Evolutionary conservation across 1,284 basidiomycete genomes (phyloP), one percentile per base, ranked within the genome.

Genomic region (Leucocoprinus gongylophorus): DNA sequence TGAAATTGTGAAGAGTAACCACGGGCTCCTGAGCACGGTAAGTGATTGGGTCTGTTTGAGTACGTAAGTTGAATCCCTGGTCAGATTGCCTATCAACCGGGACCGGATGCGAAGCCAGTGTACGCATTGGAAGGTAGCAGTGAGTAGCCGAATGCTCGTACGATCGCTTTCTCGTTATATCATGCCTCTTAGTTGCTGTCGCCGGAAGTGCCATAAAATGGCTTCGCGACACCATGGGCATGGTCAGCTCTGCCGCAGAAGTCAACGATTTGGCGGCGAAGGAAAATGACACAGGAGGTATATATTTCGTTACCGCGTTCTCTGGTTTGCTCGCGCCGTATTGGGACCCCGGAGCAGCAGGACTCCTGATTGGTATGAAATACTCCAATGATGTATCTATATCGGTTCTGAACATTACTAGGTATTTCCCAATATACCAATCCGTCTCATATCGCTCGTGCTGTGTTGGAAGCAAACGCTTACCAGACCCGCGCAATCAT

Each of bases 301-400:
- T 97, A 33, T 97, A 93, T 74, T 99, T 99, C 63, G 95, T 99
- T 37, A 95, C 95, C 1, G 95, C 91, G 8, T 97, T 98, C 74
- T 88, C 87, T 50, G 95, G 94, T 55, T 76, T 97, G 32, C 80
- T 95, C 40, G 92, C 91, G 15, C 91, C 92, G 2, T 91, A 93
- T 68, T 95, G 93, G 93, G 93, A 95, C 65, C 81, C 91, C 42
- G 80, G 81, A 18, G 92, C 92, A 15, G 85, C 83, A 10, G 92
- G 91, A 0, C 70, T 89, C 28, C 75, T 97, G 46, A 92, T 95
- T 50, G 91, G 88, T 80, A 60, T 32, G 69, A 58, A 30, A 13
- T 9, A n/a, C 45, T 17, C 59, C 54, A 55, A 62, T 60, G 48
- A 55, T 37, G 37, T 20, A 26, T 50, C 26, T 10, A 18, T 30